Base-by-base conservation (phyloP, 2,329 filamentous ascomycete species). In the Stagonosporopsis chrysanthemi region DNA sequence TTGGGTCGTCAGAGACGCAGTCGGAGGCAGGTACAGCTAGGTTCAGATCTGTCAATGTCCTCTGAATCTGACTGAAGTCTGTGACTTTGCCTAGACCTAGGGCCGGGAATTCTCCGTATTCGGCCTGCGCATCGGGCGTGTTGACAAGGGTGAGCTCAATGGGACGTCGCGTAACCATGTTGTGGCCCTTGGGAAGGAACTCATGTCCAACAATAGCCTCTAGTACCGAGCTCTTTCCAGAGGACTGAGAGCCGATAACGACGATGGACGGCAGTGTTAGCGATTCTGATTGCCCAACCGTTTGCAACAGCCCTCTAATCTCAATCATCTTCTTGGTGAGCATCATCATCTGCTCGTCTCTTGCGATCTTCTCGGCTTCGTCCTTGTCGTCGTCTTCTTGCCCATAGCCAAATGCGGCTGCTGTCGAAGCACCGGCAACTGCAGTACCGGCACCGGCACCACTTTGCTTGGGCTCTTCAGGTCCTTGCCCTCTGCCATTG, bases 261-360 rank as follows among this genome's bases (percentile, higher is more conserved):
- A 99, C 95, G 56, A 99, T 99, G 0, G 96, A 98, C 0, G 95
- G 95, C 22, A 99, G 80, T 1, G 90, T 94, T 62, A 99, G 81
- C 3, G 91, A 87, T 63, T 90, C 92, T 0, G 93, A 96, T 80
- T 99, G 94, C 31, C 93, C 96, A 43, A 99, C 90, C 24, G 89
- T 91, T 71, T 96, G 90, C 23, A 99, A 83, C 54, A 99, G 91
- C 65, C 89, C 93, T 65, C 96, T 85, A 55, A 99, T 98, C 80
- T 99, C 95, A 71, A 99, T 99, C 95, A 99, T 99, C 80, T 98
- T 98, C 80, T 95, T 94, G 2, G 96, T 99, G 71, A 99, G 82
- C 66, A 97, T 84, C 95, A 99, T 99, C 94, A 99, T 99, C 77
- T 99, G 95, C 74, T 99, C 95, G 70, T 99, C 95, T 69, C 88